Conservation (phyloP, 176 grass and related monocot genomes). For the Echinochloa phyllopogon region DNA sequence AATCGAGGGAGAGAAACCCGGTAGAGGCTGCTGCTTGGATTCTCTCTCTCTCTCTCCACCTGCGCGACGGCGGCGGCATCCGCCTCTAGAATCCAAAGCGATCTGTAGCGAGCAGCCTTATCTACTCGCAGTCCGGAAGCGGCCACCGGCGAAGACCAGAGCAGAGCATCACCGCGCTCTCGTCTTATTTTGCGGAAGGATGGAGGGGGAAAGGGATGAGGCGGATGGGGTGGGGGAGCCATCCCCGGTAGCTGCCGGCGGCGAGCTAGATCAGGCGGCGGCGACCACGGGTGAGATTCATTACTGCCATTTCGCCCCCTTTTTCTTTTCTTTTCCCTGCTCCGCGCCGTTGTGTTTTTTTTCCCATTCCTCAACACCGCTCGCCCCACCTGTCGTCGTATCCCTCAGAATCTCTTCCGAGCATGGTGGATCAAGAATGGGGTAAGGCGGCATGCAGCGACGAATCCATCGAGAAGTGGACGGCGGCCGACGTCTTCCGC, state of each 20-base stretch:
- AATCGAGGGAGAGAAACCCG: neutral
- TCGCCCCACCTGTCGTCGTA: neutral
- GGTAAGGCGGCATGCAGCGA: neutral
- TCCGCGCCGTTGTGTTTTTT: neutral
- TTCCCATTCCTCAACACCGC: neutral
- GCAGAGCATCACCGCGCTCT: neutral
- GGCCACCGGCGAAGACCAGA: neutral
- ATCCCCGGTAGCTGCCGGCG: too few species aligned
- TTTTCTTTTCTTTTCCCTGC: neutral
- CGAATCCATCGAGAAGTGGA: neutral
- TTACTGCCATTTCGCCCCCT: neutral
- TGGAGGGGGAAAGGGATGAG: neutral
- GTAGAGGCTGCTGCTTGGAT: neutral
- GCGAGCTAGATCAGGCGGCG: neutral
- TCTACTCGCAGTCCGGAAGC: neutral
- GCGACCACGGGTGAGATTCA: conserved; percentile 8
- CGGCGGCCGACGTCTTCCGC: neutral
- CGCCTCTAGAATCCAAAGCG: neutral
- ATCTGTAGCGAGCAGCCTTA: neutral
- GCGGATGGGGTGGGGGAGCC: neutral
- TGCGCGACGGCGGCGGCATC: neutral
- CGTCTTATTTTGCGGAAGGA: neutral
- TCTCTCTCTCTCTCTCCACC: neutral
- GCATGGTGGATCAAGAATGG: conserved; percentile 1
- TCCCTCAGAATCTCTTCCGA: neutral